A percentile compares a stretch with the other conserved stretches of the same genome.
Conservation (phyloP, 805 yeast genomes). For the Metschnikowia noctiluminum region DNA sequence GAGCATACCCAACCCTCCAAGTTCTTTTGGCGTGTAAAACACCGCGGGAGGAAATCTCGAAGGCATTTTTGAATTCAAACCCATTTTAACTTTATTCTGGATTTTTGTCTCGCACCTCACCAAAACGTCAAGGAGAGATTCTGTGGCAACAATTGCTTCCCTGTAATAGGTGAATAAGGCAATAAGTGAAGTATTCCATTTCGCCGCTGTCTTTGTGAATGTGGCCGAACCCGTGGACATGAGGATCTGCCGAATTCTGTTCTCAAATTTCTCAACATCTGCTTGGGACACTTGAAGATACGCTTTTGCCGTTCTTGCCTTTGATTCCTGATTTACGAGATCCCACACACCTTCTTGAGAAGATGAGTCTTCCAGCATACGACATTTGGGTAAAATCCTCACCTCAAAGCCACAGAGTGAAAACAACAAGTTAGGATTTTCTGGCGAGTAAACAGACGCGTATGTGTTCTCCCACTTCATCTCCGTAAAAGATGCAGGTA, state of each 20-base stretch:
- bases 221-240: conserved; percentile 97
- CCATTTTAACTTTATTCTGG: conserved; percentile 91
- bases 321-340: conserved; percentile 61
- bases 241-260: conserved; percentile 80
- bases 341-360: conserved; percentile 91
- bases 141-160: conserved; percentile 88
- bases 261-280: conserved; percentile 76
- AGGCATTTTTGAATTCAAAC: conserved; percentile 97
- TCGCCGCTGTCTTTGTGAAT: conserved; percentile 87
- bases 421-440: conserved; percentile 84
- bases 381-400: conserved; percentile 71
- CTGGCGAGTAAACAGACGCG: conserved; percentile 86
- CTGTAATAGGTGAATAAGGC: conserved; percentile 86
- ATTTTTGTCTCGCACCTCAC: conserved; percentile 92
- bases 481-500: conserved; percentile 71
- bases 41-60: conserved; percentile 98
- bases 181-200: conserved; percentile 92
- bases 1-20: conserved; percentile 97
- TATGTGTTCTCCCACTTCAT: conserved; percentile 77
- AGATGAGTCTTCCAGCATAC: conserved; percentile 52
- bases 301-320: conserved; percentile 87
- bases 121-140: conserved; percentile 67
- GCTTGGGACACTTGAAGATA: conserved; percentile 77
- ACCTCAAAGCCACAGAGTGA: conserved; percentile 96
- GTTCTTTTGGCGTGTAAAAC: conserved; percentile 93